Percentiles rank a stretch among this genome's conserved stretches.
Conservation (phyloP, 176 grass and related monocot genomes). For the Aegilops tauschii region DNA sequence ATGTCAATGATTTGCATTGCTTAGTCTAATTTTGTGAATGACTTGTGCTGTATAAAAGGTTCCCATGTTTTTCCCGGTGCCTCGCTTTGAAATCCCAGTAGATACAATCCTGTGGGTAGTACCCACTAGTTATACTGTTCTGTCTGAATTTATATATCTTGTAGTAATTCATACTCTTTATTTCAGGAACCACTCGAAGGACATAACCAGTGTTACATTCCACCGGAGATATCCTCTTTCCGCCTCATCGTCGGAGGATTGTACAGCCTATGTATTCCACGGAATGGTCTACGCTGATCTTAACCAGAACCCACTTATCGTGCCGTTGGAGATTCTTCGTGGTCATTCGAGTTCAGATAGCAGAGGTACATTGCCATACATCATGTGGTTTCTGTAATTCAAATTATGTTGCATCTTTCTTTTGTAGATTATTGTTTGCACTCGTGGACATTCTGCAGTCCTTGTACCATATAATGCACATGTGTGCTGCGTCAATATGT, state of each 20-base stretch:
- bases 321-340: constrained; percentile 87
- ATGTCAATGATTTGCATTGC: neutral
- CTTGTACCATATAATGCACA: neutral
- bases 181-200: constrained; percentile 82
- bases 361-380: constrained; percentile 54
- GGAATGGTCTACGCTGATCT: constrained; percentile 92
- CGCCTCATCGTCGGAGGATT: constrained; percentile 79
- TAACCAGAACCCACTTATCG: constrained; percentile 91
- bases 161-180: neutral
- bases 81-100: neutral
- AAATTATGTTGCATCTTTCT: neutral
- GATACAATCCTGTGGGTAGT: neutral
- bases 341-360: constrained; percentile 68
- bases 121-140: neutral
- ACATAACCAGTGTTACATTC: constrained; percentile 79
- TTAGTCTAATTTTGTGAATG: neutral
- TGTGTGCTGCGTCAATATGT: neutral
- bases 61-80: neutral
- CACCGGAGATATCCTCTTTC: constrained; percentile 84
- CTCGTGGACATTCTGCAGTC: neutral
- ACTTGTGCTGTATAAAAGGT: neutral
- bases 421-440: neutral
- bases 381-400: neutral
- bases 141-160: neutral
- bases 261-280: constrained; percentile 86